A percentile compares a stretch with the other conserved stretches of the same genome.
These are phyloP conservation scores for Lichtheimia corymbifera DNA, from an alignment of 371 early-diverging fungal species.

Conservation along the genomic window DNA sequence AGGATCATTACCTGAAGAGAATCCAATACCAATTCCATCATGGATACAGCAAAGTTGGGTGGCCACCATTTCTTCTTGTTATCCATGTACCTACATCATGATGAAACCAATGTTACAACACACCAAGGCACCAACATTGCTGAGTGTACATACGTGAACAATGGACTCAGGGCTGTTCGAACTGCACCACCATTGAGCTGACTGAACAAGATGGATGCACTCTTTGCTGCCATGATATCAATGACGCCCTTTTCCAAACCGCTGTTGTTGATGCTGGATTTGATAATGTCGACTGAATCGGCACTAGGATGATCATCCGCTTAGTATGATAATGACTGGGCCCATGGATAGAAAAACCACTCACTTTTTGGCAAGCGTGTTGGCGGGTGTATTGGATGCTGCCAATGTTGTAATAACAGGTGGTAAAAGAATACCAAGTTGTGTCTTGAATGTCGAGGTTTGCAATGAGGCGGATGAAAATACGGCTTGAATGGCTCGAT, in stretches of 20 bases:
- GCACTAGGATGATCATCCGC: conserved; percentile 12
- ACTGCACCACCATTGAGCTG: conserved; percentile 44
- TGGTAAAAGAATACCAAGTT: conserved; percentile 59
- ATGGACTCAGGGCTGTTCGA: conserved; percentile 22
- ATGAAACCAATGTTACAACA: background rate
- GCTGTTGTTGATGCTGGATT: conserved; percentile 22
- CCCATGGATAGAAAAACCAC: no score
- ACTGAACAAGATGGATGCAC: conserved; percentile 27
- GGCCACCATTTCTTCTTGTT: conserved; percentile 61
- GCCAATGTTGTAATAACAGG: conserved; percentile 53
- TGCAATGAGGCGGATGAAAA: conserved; percentile 57
- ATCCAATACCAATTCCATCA: conserved; percentile 57
- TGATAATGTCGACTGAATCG: conserved; percentile 21
- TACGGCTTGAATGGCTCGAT: conserved; percentile 54
- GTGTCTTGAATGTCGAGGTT: conserved; percentile 52
- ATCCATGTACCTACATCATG: conserved; percentile 56
- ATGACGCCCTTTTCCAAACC: conserved; percentile 24
- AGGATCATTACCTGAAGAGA: conserved; percentile 45
- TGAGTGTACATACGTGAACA: conserved; percentile 6
- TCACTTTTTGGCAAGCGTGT: conserved; percentile 29
- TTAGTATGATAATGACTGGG: no score
- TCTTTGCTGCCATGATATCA: conserved; percentile 33
- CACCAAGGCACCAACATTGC: background rate
- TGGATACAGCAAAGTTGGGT: conserved; percentile 48
- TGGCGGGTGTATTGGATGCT: conserved; percentile 24